Base-by-base conservation (phyloP, 2,329 filamentous ascomycete species). In the Colletotrichum lupini region DNA sequence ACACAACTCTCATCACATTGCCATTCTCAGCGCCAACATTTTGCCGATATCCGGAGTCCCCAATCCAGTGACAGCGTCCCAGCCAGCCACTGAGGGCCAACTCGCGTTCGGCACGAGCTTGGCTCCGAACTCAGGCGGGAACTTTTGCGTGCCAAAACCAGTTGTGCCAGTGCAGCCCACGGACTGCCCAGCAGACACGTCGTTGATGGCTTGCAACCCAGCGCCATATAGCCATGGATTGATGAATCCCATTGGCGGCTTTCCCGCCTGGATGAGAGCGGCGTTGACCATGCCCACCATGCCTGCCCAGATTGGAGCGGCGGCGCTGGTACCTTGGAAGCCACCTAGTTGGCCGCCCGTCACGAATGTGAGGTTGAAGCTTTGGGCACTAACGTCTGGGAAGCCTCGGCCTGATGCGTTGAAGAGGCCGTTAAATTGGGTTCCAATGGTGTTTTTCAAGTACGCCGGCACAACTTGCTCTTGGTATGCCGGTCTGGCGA, bases 211-310 rank as follows among this genome's bases (percentile, higher is more conserved):
- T 11, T 67, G 42, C 0, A 73, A 37, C 1, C 79, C 81, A 28
- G 76, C 71, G 4, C 78, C 77, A 76, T 92, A 92, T 14, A 92
- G 80, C 87, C 88, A 90, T 1, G 90, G 89, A 78, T 92, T 92
- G n/a, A 92, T 79, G 76, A 91, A 92, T 0, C 90, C 90, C 76
- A 92, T 80, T 0, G 83, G 77, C 2, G 86, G 79, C 77, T 87
- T 86, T 1, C 89, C 88, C 19, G 84, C 82, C 16, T 86, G 82
- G 58, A 92, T 80, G 35, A 91, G 85, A 24, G 88, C 87, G 70
- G 91, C 89, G 78, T 94, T 94, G 60, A 94, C 80, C 52, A 92
- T 85, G 1, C 89, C 86, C 59, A 94, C 83, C 74, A 94, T 86
- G 22, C 87, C 87, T 0, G 92, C 91, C 67, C 92, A 88, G 0